Evolutionary conservation across 164 flowering plant species (phyloP).

Genomic region (Echeveria elegans): DNA sequence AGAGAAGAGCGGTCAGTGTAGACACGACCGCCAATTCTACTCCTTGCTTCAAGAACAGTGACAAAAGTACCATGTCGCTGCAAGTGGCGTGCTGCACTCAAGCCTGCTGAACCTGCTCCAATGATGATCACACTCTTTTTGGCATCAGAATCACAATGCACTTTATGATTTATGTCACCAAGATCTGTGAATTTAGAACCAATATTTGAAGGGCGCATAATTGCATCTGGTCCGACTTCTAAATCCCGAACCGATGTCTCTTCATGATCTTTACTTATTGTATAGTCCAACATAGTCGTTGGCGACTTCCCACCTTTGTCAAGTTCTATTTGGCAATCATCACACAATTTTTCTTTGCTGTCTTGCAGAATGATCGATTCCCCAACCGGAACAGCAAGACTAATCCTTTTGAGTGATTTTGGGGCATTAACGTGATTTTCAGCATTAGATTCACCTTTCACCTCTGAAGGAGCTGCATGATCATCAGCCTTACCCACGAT

Average conservation of each 20-base stretch:
- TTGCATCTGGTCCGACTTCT: constrained; percentile 14
- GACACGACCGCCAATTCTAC: constrained; percentile 92
- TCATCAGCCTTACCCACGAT: constrained; percentile 41
- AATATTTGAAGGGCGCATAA: constrained; percentile 13
- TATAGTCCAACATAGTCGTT: not conserved
- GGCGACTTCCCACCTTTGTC: constrained; percentile 16
- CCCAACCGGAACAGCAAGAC: constrained; percentile 7
- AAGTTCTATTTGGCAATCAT: constrained; percentile 18
- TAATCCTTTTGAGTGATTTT: constrained; percentile 16
- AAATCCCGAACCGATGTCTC: constrained; percentile 16
- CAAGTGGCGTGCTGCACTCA: constrained; percentile 92
- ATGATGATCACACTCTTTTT: constrained; percentile 57
- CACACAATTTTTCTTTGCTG: constrained; percentile 18
- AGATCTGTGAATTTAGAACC: constrained; percentile 15
- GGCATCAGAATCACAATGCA: constrained; percentile 26
- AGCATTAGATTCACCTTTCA: constrained; percentile 18
- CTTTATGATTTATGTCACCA: constrained; percentile 9
- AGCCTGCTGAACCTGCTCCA: constrained; percentile 99
- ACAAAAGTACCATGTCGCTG: constrained; percentile 91
- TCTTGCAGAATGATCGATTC: constrained; percentile 20
- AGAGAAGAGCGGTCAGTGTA: constrained; percentile 83
- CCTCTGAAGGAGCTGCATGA: constrained; percentile 23
- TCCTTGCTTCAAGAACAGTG: constrained; percentile 78
- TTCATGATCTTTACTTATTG: constrained; percentile 16
- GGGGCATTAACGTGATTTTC: constrained; percentile 18